These are phyloP conservation scores for Coemansia sp. DNA, from an alignment of 192 early-diverging fungal species.

Conservation along the genomic window DNA sequence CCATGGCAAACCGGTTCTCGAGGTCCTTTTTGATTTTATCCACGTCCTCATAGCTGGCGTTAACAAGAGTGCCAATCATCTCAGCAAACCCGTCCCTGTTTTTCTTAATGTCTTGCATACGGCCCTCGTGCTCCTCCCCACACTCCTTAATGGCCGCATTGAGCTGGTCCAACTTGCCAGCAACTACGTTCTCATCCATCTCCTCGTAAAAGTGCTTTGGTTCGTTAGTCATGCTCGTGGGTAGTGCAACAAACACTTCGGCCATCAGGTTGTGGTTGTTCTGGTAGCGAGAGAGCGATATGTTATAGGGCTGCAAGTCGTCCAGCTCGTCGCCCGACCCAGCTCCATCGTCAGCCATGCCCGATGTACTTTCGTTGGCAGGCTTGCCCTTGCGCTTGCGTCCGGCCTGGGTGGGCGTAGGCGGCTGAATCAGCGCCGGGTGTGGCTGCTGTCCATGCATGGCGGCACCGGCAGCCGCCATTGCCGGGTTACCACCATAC, in stretches of 20 bases:
- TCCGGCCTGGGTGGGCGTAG: slow-evolving; percentile 3
- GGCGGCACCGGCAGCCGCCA: slow-evolving; percentile 22
- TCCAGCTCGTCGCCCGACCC: slow-evolving; percentile 42
- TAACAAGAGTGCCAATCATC: slow-evolving; percentile 18
- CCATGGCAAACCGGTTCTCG: slow-evolving; percentile 32
- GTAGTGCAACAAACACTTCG: slow-evolving; percentile 47
- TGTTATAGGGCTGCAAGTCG: slow-evolving; percentile 30
- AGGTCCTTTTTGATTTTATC: slow-evolving; percentile 23
- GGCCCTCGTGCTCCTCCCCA: slow-evolving; percentile 17
- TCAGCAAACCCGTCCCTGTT: slow-evolving; percentile 28
- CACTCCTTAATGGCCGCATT: slow-evolving; percentile 13
- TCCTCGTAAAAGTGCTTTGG: slow-evolving; percentile 44
- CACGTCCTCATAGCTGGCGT: slow-evolving; percentile 8
- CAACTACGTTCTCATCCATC: neutral
- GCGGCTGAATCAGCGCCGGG: slow-evolving; percentile 33
- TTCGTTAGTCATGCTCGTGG: slow-evolving; percentile 32
- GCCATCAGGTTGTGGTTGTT: slow-evolving; percentile 50
- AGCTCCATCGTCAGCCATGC: slow-evolving; percentile 2
- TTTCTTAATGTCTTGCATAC: slow-evolving; percentile 10
- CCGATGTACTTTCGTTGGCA: slow-evolving; percentile 3
- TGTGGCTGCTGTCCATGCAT: slow-evolving; percentile 33
- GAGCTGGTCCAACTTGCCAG: slow-evolving; percentile 4
- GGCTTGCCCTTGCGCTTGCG: slow-evolving; percentile 32
- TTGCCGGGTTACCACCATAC: slow-evolving; percentile 27
- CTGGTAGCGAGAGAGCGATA: slow-evolving; percentile 44